Evolutionary conservation across 2,329 filamentous ascomycete species (phyloP), one percentile per base, ranked within the genome.

Genomic region (Botrytis cinerea): DNA sequence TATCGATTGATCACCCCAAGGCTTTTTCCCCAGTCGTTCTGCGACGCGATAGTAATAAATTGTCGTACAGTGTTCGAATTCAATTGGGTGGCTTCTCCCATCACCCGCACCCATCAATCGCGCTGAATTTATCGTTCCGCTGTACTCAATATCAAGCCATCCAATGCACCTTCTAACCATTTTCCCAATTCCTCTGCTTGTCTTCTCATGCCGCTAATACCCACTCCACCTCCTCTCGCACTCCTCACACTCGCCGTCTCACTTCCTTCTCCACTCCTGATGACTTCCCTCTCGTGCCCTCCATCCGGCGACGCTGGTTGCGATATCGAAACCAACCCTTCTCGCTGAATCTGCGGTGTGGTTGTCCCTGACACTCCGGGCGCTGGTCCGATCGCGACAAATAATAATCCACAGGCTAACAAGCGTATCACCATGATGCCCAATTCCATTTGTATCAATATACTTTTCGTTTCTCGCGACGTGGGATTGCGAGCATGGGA

Each of bases 361-460:
- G 40, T 35, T 22, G 51, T 43, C 51, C 70, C 63, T 46, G 63
- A 45, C 9, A 46, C 38, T 4, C 57, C 38, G 73, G 81, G 78
- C 4, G 84, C 79, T 1, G 86, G 84, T 0, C 88, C 89, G 59
- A 91, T 85, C 77, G 87, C 89, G 64, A 91, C 87, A 75, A 91
- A 89, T 54, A 91, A 83, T 63, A 91, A 84, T 28, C 88, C 88
- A 80, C 88, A 91, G 59, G 83, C 84, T 46, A 91, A 82, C 2
- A 84, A 83, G 18, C 88, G 84, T 72, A 91, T 87, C 32, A 90
- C 86, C 45, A 90, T 86, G 46, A 86, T 85, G 68, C 85, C 87
- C 45, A 84, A 84, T 63, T 82, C 81, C 67, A 91, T 86, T 81
- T 91, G 88, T 46, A 91, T 78, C 20, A 78, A 75, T 51, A 81